These are phyloP conservation scores for Torulaspora globosa DNA, from an alignment of 1,139 yeast genomes.

Conservation along the genomic window DNA sequence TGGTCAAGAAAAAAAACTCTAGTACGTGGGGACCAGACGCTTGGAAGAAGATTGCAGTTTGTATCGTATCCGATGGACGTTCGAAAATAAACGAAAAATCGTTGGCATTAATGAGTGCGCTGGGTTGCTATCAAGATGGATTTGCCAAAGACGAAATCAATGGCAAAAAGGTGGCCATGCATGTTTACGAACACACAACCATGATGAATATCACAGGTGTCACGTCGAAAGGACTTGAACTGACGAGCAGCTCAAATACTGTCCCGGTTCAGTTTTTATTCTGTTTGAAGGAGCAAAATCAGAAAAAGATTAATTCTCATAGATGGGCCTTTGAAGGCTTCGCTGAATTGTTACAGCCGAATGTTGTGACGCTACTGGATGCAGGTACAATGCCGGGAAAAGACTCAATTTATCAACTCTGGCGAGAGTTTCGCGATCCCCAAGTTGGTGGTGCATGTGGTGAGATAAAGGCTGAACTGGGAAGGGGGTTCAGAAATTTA, in stretches of 20 bases:
- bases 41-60: conserved; percentile 91
- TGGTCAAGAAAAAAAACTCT: conserved; percentile 64
- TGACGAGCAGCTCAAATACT: conserved; percentile 45
- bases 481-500: conserved; percentile 61
- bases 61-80: conserved; percentile 90
- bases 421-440: conserved; percentile 85
- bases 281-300: conserved; percentile 82
- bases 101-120: conserved; percentile 77
- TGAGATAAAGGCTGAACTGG: conserved; percentile 85
- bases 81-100: conserved; percentile 83
- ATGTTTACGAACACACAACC: conserved; percentile 82
- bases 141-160: conserved; percentile 87
- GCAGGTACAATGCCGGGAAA: conserved; percentile 94
- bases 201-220: conserved; percentile 60
- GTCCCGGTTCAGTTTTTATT: conserved; percentile 89
- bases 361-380: conserved; percentile 77
- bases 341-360: conserved; percentile 81
- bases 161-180: conserved; percentile 82
- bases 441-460: conserved; percentile 96
- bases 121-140: conserved; percentile 95
- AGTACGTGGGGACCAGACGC: conserved; percentile 80
- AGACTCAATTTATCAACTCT: conserved; percentile 74
- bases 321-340: conserved; percentile 95
- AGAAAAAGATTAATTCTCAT: conserved; percentile 90
- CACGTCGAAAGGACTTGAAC: conserved; percentile 61